Base-by-base conservation (phyloP, 1,284 basidiomycete genomes). In the Hortiboletus rubellus region DNA sequence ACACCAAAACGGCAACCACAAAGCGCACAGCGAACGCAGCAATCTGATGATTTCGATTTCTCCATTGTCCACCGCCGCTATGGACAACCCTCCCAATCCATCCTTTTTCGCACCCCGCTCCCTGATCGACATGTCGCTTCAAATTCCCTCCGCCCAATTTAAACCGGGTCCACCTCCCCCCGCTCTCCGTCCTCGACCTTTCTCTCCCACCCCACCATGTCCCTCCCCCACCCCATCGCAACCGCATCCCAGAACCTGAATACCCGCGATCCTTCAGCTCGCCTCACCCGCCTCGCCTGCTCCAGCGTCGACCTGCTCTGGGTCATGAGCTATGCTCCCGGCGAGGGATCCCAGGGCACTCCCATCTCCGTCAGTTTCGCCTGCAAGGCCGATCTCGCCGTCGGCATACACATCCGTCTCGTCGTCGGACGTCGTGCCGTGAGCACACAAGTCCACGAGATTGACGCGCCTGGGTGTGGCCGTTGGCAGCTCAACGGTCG, bases 351-450 rank as follows among this genome's bases (percentile, higher is more conserved):
- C 57, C 69, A 75, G 18, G 84, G 83, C 59, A 76, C 79, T 0
- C 80, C 78, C 46, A 80, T 91, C 65, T 77, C 81, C 42, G 83
- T 87, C 57, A 76, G 80, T 57, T 82, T 89, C 54, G 76, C 82
- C 50, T 86, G 87, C 72, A 77, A 78, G 58, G 73, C 77, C 41
- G 72, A 76, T n/a, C 73, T 77, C 17, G 67, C 74, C 12, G 69
- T 81, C 45, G 76, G 79, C 10, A 79, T 85, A 36, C 82, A 77
- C 60, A 79, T 90, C 46, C 84, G 89, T 50, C 82, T 91, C 58
- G 82, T 90, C 64, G 74, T 91, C 60, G 88, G 85, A 42, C 70
- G 76, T 60, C 80, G 78, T 52, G 79, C 87, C 3, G 78, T 90
- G 40, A 74, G 75, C 34, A 90, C 89, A 0, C 78, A 76, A 7